Base-by-base conservation (phyloP, 805 yeast genomes). In the Grigorovia humatica region DNA sequence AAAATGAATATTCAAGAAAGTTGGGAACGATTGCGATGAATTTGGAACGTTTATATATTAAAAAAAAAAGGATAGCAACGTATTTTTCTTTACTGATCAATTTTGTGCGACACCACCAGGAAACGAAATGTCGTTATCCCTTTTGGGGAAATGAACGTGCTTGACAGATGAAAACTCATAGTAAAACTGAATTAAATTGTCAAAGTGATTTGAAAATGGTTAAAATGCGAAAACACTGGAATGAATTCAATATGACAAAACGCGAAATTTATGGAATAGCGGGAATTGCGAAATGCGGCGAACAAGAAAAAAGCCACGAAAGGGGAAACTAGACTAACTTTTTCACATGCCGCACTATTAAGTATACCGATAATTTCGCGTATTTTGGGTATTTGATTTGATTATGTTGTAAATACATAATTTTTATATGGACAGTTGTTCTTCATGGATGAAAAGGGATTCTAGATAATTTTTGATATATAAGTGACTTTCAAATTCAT, bases 181-280 rank as follows among this genome's bases (percentile, higher is more conserved):
- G 13, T 32, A 29, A 44, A 23, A 32, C 38, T 32, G 15, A 32
- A 11, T 9, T 32, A 32, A 32, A 32, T 32, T 32, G 38, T 32
- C 38, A 32, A 11, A 11, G 11, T 9, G 38, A 4, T 32, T 32
- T 32, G 38, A 32, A 32, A 32, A 32, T 32, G 38, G 19, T 23
- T 44, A n/a, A 1, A 23, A 53, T 51, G 63, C 54, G 63, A 59
- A 60, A 52, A 43, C 46, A 13, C 44, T 30, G 48, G 63, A 48
- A 57, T 54, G 56, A 29, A 17, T 60, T 56, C 48, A 57, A 52
- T 60, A 60, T 57, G 62, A 49, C 19, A 23, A 29, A 46, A 32
- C 40, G 61, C 53, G 62, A 60, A 60, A 53, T 27, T 48, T 17
- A 44, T 38, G 44, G 63, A 30, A 40, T 32, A 32, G 15, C 11